Evolutionary conservation across 2,329 filamentous ascomycete genomes (phyloP).

Genomic region (Fusarium graminum): DNA sequence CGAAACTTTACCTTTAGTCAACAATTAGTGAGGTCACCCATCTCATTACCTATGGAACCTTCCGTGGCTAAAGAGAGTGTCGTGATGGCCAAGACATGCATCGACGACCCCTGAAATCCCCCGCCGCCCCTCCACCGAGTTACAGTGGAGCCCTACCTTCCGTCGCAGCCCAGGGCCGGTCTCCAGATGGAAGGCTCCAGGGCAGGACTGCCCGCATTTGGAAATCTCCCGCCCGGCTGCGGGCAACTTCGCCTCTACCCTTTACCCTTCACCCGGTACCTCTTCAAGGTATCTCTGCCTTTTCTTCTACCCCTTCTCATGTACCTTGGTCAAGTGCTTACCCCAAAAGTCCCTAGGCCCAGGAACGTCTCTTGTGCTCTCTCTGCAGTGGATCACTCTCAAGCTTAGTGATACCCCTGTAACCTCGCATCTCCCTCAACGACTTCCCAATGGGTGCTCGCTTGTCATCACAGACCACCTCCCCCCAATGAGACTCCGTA

Average conservation of each 20-base stretch:
- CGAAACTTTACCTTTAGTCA: not conserved
- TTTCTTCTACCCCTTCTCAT: conserved; percentile 40
- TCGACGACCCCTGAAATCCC: conserved; percentile 38
- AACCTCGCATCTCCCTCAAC: conserved; percentile 30
- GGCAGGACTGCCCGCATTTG: conserved; percentile 32
- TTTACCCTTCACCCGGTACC: too few relatives aligned
- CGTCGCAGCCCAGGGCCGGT: not conserved
- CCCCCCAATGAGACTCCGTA: conserved; percentile 45
- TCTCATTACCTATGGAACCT: conserved; percentile 27
- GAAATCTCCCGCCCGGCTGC: conserved; percentile 41
- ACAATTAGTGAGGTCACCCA: conserved; percentile 28
- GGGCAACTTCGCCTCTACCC: conserved; percentile 40
- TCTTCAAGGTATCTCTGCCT: conserved; percentile 27
- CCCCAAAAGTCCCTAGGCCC: conserved; percentile 30
- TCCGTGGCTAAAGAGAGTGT: conserved; percentile 27
- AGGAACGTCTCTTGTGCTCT: conserved; percentile 24
- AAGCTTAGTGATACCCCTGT: conserved; percentile 34
- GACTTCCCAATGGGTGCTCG: conserved; percentile 40
- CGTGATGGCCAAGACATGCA: conserved; percentile 41
- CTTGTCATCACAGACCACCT: conserved; percentile 43
- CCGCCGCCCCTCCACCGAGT: conserved; percentile 21
- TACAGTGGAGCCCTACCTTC: not conserved
- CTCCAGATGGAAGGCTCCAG: not conserved
- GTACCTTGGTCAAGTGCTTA: conserved; percentile 27
- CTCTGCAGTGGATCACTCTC: conserved; percentile 38